Evolutionary conservation across 768 basidiomycete species (phyloP).

Genomic region (Suillus subluteus): DNA sequence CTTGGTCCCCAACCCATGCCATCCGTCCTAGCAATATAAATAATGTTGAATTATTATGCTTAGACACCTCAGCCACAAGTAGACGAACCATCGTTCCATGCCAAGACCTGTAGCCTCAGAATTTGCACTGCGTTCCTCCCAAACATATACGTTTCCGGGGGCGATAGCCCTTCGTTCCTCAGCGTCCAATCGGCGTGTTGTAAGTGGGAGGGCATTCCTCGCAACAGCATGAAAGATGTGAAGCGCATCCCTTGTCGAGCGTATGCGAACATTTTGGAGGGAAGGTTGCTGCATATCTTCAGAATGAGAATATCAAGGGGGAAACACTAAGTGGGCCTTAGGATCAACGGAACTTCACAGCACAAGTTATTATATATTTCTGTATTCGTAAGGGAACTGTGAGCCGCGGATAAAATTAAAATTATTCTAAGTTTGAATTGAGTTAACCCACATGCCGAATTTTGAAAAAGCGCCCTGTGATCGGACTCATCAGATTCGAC

Average conservation of each 20-base stretch:
- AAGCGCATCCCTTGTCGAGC: constrained; percentile 79
- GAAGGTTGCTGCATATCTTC: constrained; percentile 74
- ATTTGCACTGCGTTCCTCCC: constrained; percentile 87
- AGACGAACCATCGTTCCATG: constrained; percentile 77
- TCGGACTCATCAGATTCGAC: constrained; percentile 24
- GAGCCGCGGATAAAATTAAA: constrained; percentile 26
- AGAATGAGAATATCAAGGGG: constrained; percentile 23
- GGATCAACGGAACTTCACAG: constrained; percentile 18
- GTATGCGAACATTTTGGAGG: constrained; percentile 73
- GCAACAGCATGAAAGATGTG: constrained; percentile 83
- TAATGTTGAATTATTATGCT: constrained; percentile 10
- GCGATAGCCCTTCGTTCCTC: constrained; percentile 76
- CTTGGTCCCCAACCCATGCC: constrained; percentile 88
- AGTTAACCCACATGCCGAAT: constrained; percentile 41
- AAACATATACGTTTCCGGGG: constrained; percentile 83
- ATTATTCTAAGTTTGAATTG: constrained; percentile 65
- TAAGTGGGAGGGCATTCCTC: constrained; percentile 66
- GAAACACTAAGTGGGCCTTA: constrained; percentile 35
- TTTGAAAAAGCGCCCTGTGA: constrained; percentile 22
- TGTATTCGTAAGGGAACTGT: constrained; percentile 21
- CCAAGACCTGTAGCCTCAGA: constrained; percentile 82
- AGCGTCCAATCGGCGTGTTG: constrained; percentile 80
- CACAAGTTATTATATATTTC: constrained; percentile 44
- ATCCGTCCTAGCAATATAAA: constrained; percentile 46
- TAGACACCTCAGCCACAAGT: background rate